Evolutionary conservation across 345 rosid genomes (phyloP).

Genomic region (Eucalyptus virginea): DNA sequence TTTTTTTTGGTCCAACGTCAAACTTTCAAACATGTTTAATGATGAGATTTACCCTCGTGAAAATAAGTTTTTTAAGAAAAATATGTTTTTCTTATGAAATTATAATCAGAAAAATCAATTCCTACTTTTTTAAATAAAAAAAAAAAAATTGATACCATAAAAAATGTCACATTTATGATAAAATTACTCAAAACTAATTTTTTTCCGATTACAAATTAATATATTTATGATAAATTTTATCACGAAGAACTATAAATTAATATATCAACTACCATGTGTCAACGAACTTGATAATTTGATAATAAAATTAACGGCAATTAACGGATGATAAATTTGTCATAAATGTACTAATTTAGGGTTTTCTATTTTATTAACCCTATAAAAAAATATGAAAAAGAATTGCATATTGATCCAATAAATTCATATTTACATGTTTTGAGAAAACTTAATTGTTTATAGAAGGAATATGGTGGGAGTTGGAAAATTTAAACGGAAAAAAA

Average conservation of each 20-base stretch:
- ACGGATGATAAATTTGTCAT: fast-evolving
- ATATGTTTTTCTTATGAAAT: neutral
- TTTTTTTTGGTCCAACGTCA: fast-evolving
- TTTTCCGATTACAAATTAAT: no score
- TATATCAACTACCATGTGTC: fast-evolving
- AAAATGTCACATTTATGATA: no score
- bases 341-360: fast-evolving
- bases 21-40: fast-evolving
- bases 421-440: neutral
- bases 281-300: fast-evolving
- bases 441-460: neutral
- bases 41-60: fast-evolving
- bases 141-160: no score
- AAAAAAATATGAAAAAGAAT: no score
- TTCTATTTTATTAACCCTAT: fast-evolving
- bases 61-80: fast-evolving
- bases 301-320: fast-evolving
- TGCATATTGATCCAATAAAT: fast-evolving
- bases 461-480: neutral
- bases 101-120: fast-evolving
- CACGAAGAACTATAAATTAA: no score
- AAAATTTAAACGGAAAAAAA: neutral
- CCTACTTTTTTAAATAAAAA: neutral
- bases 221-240: no score
- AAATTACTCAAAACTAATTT: no score